A percentile compares a stretch with the other conserved stretches of the same genome.
These are phyloP conservation scores for Caryopteris hybrid DNA, from an alignment of 305 asterid species.

Conservation along the genomic window DNA sequence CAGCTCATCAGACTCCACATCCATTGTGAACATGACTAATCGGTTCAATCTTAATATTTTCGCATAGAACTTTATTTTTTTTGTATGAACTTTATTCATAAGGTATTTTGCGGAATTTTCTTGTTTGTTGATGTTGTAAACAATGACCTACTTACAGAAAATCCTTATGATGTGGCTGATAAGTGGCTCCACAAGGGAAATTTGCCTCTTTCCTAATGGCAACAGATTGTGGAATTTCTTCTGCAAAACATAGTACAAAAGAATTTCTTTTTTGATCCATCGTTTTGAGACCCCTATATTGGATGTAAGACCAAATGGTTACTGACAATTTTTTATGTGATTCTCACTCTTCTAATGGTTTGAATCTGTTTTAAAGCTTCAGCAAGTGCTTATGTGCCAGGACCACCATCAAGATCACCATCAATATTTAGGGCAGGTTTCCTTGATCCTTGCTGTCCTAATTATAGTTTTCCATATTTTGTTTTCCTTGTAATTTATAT, in stretches of 20 bases:
- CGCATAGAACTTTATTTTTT: neutral
- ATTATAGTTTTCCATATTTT: conserved; percentile 24
- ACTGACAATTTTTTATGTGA: conserved; percentile 9
- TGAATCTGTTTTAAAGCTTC: conserved; percentile 33
- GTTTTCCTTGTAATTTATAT: no score
- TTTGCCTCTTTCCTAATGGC: conserved; percentile 83
- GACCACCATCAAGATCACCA: conserved; percentile 63
- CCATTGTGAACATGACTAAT: conserved; percentile 10
- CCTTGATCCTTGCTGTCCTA: conserved; percentile 14
- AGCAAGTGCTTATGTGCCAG: conserved; percentile 96
- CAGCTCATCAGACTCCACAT: no score
- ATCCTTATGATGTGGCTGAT: conserved; percentile 89
- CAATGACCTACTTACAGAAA: conserved; percentile 48
- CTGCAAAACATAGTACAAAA: conserved; percentile 78
- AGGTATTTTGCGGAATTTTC: conserved; percentile 1
- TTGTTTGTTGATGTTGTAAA: conserved; percentile 16
- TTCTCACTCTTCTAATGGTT: conserved; percentile 9
- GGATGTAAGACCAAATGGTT: conserved; percentile 64
- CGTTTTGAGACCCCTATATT: conserved; percentile 85
- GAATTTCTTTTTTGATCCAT: conserved; percentile 67
- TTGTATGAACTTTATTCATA: neutral
- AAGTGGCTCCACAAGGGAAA: conserved; percentile 90
- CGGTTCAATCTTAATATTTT: neutral
- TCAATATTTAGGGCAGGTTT: no score
- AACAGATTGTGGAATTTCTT: conserved; percentile 89